Percentiles rank a stretch among this genome's conserved stretches.
phyloP scores from a whole-genome alignment of 768 basidiomycete species.

The Agaricus sinodeliciosus region DNA sequence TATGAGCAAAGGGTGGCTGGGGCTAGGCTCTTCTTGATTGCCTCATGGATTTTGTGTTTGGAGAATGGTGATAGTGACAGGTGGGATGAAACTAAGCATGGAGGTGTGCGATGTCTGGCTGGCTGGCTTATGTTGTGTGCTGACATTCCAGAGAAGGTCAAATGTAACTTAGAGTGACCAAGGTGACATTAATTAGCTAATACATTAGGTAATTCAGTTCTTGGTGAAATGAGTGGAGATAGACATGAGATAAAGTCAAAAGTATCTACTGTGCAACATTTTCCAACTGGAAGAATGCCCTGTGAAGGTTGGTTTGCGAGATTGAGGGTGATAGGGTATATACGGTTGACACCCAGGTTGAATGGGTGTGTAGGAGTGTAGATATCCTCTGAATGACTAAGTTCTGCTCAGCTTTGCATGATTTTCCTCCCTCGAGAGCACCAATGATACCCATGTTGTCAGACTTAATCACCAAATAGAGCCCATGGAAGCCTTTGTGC shows the following conservation, averaged over 20 bases:
- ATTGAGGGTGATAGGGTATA: constrained; percentile 6
- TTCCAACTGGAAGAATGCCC: background rate
- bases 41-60: too few species aligned
- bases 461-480: constrained; percentile 21
- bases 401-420: constrained; percentile 15
- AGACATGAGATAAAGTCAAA: background rate
- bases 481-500: constrained; percentile 7
- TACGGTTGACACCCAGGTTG: constrained; percentile 4
- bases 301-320: constrained; percentile 10
- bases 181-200: too few species aligned
- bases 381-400: constrained; percentile 10
- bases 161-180: too few species aligned
- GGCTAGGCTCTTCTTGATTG: too few species aligned
- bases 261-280: background rate
- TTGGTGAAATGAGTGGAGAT: background rate
- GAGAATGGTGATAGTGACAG: too few species aligned
- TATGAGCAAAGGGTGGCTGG: constrained; percentile 12
- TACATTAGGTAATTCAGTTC: too few species aligned
- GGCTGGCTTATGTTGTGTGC: too few species aligned
- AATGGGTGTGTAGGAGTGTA: background rate
- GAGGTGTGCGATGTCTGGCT: too few species aligned
- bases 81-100: too few species aligned
- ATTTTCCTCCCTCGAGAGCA: constrained; percentile 15
- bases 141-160: too few species aligned
- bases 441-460: constrained; percentile 31